These are phyloP conservation scores for Boletus rufocinnamomeus DNA, from an alignment of 768 basidiomycete genomes.

Conservation along the genomic window DNA sequence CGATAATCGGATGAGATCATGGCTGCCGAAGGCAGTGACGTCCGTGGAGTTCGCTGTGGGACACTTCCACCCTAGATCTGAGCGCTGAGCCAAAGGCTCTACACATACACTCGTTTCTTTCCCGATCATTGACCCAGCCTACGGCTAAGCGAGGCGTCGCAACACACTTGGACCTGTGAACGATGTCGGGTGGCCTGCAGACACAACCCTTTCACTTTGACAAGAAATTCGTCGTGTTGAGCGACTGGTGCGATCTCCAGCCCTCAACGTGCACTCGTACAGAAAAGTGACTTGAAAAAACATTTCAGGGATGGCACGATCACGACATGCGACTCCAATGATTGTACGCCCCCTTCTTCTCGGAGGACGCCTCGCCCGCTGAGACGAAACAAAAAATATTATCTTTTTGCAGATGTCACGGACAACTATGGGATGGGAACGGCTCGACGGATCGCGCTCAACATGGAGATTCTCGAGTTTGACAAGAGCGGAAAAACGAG, in stretches of 20 bases:
- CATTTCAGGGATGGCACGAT: constrained; percentile 87
- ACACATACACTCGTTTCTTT: not conserved
- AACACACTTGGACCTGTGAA: not conserved
- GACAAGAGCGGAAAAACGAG: constrained; percentile 22
- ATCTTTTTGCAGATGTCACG: constrained; percentile 62
- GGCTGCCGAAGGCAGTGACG: not conserved
- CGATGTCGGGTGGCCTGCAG: constrained; percentile 14
- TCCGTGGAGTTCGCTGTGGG: not conserved
- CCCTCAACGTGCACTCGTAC: not conserved
- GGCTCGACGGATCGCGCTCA: constrained; percentile 65
- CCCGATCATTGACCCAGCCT: not conserved
- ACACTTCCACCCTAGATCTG: not conserved
- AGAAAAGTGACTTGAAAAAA: not conserved
- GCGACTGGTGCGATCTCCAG: constrained; percentile 72
- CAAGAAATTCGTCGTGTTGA: constrained; percentile 83
- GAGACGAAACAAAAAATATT: not conserved
- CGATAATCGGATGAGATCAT: constrained; percentile 23
- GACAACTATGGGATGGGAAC: constrained; percentile 88
- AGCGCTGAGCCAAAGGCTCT: not conserved
- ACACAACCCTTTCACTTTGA: constrained; percentile 41
- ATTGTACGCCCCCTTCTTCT: constrained; percentile 58
- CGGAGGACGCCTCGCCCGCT: not conserved
- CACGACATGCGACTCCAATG: constrained; percentile 90
- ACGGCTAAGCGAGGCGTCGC: not conserved
- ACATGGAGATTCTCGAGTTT: constrained; percentile 64